Evolutionary conservation across 208 protist genomes (phyloP), one percentile per base, ranked within the genome.

Genomic region (Leishmania turanica): DNA sequence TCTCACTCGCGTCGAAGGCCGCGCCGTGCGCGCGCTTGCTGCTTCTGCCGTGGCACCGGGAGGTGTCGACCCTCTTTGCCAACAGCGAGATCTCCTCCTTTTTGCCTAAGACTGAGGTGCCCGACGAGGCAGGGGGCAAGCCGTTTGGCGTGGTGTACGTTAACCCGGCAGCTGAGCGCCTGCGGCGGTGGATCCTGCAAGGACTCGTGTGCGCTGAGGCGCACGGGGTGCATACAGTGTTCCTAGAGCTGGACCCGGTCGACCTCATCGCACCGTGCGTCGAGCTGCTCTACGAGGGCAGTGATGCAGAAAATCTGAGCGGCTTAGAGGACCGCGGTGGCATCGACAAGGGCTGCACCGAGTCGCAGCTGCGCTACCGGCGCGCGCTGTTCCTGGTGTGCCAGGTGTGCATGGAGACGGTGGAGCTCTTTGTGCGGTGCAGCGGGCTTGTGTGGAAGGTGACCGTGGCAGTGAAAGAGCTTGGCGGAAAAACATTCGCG

Each of bases 381-480:
- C 91, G 92, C 42, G 86, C 87, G 56, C 51, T 92, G 27, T 95
- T 97, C 75, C 91, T 96, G 68, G 86, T 97, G 49, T 96, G 95
- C 60, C 95, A 95, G 75, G 89, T 97, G 42, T 87, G 92, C 53
- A 84, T 97, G 71, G 93, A 96, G 74, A 97, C 95, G 13, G 88
- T 96, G 47, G 95, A 96, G 80, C 92, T 93, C 78, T 97, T 91
- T 80, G 74, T 97, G n/a, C 95, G 95, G 75, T 89, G 96, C 87
- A 96, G 89, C 74, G 95, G 95, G 53, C 85, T 94, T 24, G 87
- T 97, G 49, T 97, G 95, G 95, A 82, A 84, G 45, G 93, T 90
- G 34, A 93, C 85, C 47, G 87, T 96, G 80, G 90, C 88, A 37
- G 87, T 92, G 17, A 69, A 42, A 49, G 72, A 68, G 31, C 45